These are phyloP conservation scores for barley (Hordeum vulgare) DNA, from an alignment of 176 grass and related monocot species.

Conservation along the genomic window DNA sequence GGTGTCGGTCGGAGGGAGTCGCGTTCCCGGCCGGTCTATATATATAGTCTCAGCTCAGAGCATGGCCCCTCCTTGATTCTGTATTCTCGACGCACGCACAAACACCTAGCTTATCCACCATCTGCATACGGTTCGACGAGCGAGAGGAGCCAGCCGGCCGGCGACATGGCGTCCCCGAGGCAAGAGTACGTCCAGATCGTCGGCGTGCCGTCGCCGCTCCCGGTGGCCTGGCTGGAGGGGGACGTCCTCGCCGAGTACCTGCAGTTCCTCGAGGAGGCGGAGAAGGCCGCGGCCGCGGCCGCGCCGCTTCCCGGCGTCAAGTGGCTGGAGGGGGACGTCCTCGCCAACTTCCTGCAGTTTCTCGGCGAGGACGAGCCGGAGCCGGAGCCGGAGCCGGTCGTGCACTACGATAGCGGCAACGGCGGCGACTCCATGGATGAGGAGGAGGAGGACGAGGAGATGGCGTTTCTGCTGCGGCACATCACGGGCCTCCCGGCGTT, in stretches of 20 bases:
- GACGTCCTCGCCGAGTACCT: neutral
- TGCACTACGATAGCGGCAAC: neutral
- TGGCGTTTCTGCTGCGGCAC: neutral
- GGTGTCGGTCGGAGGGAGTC: too few relatives aligned
- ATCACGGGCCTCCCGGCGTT: too few relatives aligned
- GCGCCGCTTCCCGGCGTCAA: neutral
- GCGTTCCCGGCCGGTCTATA: too few relatives aligned
- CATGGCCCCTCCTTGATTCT: neutral
- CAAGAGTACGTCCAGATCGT: neutral
- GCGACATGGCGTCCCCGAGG: neutral
- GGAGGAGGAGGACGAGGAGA: neutral
- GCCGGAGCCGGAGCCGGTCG: neutral
- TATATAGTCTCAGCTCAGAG: too few relatives aligned
- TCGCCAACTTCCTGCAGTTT: neutral
- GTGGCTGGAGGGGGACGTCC: neutral
- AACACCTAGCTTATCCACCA: neutral
- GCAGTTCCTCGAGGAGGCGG: slow-evolving; percentile 1
- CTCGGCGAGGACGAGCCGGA: neutral
- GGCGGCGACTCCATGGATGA: neutral
- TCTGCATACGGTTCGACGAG: neutral
- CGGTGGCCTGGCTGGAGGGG: neutral
- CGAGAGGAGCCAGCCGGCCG: neutral
- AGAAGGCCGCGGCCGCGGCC: too few relatives aligned
- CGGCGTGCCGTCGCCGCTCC: neutral
- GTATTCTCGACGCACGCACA: neutral